phyloP scores from a whole-genome alignment of 106 monocot genomes.

The Cymbidium sinense region DNA sequence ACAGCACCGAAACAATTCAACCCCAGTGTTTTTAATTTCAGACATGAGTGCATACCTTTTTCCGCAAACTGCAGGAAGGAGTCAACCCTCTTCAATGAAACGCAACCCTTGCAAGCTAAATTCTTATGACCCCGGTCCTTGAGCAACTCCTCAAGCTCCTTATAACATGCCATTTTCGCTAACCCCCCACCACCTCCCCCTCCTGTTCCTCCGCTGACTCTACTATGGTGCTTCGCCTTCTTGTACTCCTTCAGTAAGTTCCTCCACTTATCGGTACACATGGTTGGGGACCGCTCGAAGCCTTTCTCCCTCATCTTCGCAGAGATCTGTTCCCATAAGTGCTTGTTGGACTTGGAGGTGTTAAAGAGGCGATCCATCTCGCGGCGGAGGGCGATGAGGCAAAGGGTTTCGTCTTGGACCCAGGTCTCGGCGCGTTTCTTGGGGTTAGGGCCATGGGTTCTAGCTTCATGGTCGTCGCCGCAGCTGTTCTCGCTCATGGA shows the following conservation, averaged over 20 bases:
- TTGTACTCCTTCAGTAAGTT: constrained; percentile 90
- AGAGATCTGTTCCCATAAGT: constrained; percentile 87
- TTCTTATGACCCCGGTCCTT: constrained; percentile 69
- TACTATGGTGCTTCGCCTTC: constrained; percentile 50
- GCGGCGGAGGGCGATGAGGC: constrained; percentile 55
- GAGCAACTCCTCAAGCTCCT: constrained; percentile 87
- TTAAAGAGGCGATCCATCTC: constrained; percentile 87
- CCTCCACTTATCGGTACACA: constrained; percentile 95
- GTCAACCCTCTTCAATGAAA: constrained; percentile 45
- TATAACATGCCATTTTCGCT: constrained; percentile 84
- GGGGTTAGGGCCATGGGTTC: constrained; percentile 19
- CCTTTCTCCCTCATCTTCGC: constrained; percentile 82
- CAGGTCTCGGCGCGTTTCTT: constrained; percentile 81
- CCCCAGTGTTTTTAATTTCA: not conserved
- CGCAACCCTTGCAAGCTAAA: constrained; percentile 13
- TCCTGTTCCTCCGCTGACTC: constrained; percentile 23
- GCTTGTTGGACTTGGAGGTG: constrained; percentile 84
- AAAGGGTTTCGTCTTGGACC: constrained; percentile 73
- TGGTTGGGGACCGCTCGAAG: constrained; percentile 77
- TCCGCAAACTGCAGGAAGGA: constrained; percentile 81
- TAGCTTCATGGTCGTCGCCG: constrained; percentile 44
- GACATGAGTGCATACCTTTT: constrained; percentile 43
- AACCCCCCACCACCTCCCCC: constrained; percentile 24
- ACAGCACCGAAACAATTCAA: not conserved
- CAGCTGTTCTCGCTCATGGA: constrained; percentile 48